Conservation (phyloP, 2,329 filamentous ascomycete genomes). For the Dothistroma septosporum region DNA sequence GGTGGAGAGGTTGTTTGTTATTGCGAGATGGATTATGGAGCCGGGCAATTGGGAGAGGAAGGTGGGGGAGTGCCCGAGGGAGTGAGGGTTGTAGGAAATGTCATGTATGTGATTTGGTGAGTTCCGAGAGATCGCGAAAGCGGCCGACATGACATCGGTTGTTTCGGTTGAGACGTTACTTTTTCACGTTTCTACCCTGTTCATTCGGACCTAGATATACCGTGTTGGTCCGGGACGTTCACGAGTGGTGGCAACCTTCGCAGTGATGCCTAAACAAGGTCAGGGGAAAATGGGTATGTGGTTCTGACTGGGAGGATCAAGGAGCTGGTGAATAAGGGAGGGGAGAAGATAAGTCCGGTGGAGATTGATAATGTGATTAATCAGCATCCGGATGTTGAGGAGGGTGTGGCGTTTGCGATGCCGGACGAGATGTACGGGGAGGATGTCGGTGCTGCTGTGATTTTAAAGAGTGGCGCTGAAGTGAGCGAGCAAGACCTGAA, state of each 20-base stretch:
- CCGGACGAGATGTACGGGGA: constrained; percentile 1
- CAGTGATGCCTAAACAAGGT: constrained; percentile 79
- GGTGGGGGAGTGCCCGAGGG: not conserved
- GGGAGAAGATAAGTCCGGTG: not conserved
- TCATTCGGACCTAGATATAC: too few relatives aligned
- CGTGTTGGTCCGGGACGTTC: constrained; percentile 66
- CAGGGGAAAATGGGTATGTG: constrained; percentile 73
- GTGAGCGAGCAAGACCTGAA: not conserved
- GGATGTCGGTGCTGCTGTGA: not conserved
- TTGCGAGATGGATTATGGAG: constrained; percentile 4
- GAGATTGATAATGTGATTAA: not conserved
- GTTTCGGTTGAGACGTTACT: too few relatives aligned
- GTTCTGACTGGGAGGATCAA: constrained; percentile 85
- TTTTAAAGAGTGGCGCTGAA: not conserved
- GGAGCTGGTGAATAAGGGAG: not conserved
- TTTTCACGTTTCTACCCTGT: too few relatives aligned
- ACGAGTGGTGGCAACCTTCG: constrained; percentile 73
- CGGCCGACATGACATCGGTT: not conserved
- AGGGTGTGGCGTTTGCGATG: not conserved
- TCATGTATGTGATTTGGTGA: too few relatives aligned
- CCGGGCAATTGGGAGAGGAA: constrained; percentile 1
- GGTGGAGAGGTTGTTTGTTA: not conserved
- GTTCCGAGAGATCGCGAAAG: not conserved
- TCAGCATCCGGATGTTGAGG: not conserved
- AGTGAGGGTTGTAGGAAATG: not conserved